phyloP scores from a whole-genome alignment of 768 basidiomycete genomes.

The Tricholoma flavovirens region DNA sequence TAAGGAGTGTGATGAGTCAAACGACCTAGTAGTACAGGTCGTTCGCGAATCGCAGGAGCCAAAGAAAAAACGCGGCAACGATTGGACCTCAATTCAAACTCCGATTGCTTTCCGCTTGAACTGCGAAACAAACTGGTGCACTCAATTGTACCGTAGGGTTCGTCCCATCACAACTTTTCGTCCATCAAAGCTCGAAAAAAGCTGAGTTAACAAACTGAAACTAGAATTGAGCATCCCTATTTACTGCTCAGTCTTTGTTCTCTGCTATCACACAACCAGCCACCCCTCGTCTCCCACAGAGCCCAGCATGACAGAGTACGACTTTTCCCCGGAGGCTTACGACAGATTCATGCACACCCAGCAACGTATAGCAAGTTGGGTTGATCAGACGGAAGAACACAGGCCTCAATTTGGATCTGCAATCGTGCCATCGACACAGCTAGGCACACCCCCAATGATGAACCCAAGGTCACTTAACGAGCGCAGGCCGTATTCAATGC shows the following conservation, averaged over 20 bases:
- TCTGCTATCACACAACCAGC: neutral
- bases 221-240: too few species aligned
- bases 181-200: too few species aligned
- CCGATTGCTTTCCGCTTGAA: too few species aligned
- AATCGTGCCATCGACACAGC: neutral
- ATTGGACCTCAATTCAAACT: too few species aligned
- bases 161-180: too few species aligned
- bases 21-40: too few species aligned
- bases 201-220: too few species aligned
- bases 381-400: constrained; percentile 38
- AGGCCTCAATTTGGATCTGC: constrained; percentile 23
- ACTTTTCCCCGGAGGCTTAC: constrained; percentile 52
- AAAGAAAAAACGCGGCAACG: too few species aligned
- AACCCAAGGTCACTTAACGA: constrained; percentile 3
- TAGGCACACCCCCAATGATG: constrained; percentile 3
- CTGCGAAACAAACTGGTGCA: too few species aligned
- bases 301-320: constrained; percentile 50
- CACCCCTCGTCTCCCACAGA: neutral
- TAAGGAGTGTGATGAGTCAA: too few species aligned
- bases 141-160: too few species aligned
- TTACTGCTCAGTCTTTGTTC: constrained; percentile 1
- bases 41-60: too few species aligned
- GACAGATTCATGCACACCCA: constrained; percentile 43
- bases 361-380: constrained; percentile 46
- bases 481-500: neutral